Evolutionary conservation across 2,329 filamentous ascomycete species (phyloP), one percentile per base, ranked within the genome.

Genomic region (Ceratocystis huliohia): DNA sequence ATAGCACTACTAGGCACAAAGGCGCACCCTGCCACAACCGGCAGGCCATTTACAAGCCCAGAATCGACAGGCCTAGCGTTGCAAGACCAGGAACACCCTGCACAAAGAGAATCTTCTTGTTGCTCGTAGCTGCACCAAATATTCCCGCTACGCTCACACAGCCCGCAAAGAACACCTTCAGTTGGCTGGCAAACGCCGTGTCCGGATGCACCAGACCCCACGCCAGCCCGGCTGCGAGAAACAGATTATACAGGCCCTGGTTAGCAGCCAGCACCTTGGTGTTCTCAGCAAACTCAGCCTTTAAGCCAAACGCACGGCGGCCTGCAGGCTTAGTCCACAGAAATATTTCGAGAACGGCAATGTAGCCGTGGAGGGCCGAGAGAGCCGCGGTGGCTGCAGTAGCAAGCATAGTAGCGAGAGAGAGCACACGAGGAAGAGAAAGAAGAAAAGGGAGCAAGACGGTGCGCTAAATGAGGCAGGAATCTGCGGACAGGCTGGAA

Each of bases 231-330:
- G 79, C 79, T 2, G 79, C 76, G n/a, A 82, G 73, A 65, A 82
- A 80, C 53, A 80, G 79, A 70, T 82, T 82, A 73, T 82, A 82
- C 5, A 82, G 74, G 22, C 80, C 80, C 70, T 81, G 79, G 71
- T 81, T 82, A 64, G 78, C 78, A 61, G 78, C 80, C 45, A 82
- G 73, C 3, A 73, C 70, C 68, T 75, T 76, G 2, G 78, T 80
- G 71, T 79, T 70, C 48, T 76, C 71, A 5, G 80, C 80, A 66
- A 79, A 80, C 4, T 79, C 76, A n/a, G 76, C 70, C 0, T 73
- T 76, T 45, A 80, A 73, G 37, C 72, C 71, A 72, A 82, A 82
- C 1, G 78, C 71, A 69, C 76, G 77, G 69, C 73, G 75, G 46
- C 79, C 80, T 33, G 74, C 74, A 1, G 79, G 77, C 0, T 74